Base-by-base conservation (phyloP, 345 rosid genomes). In the Anastatica hierochuntica region DNA sequence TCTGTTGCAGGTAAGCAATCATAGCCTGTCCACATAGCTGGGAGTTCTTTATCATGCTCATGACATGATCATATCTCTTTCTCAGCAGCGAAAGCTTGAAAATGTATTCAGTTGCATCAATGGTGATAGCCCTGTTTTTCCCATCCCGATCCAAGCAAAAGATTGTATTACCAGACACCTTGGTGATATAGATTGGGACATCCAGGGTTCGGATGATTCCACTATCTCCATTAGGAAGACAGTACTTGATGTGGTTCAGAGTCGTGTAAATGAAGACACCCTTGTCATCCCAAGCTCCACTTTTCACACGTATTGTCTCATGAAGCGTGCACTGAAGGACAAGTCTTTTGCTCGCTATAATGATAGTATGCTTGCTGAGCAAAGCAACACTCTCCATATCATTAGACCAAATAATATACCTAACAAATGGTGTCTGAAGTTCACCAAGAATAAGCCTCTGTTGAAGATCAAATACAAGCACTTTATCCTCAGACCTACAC, bases 201-300 rank as follows among this genome's bases (percentile, higher is more conserved):
- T 88, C 95, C 35, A 92, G 86, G 18, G 98, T 88, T 64, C 70
- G 74, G 37, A 92, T 92, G 44, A 92, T 84, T 39, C 96, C 98
- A 51, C 75, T 81, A 56, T 90, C 98, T 5, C 96, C 96, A 78
- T 87, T 84, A 15, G 98, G 96, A 14, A 84, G 90, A 68, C 98
- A 92, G 53, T 92, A 92, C 67, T 92, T 92, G 43, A 67, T 45
- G 30, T 67, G 71, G 14, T 67, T 60, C 61, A 60, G 18, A 16
- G 71, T 67, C n/a, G 71, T 67, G 66, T 67, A 67, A 15, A 67
- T 67, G 41, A 67, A 67, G 31, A 67, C 66, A 38, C 71, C 95
- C 68, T 83, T 84, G 27, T 92, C 95, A 57, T 92, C 98, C 96
- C 98, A 92, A 8, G 90, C 94, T 66, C 96, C 98, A 60, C 98